A percentile compares a stretch with the other conserved stretches of the same genome.
phyloP scores from a whole-genome alignment of 2,329 filamentous ascomycete genomes.

The Meredithiella fracta region DNA sequence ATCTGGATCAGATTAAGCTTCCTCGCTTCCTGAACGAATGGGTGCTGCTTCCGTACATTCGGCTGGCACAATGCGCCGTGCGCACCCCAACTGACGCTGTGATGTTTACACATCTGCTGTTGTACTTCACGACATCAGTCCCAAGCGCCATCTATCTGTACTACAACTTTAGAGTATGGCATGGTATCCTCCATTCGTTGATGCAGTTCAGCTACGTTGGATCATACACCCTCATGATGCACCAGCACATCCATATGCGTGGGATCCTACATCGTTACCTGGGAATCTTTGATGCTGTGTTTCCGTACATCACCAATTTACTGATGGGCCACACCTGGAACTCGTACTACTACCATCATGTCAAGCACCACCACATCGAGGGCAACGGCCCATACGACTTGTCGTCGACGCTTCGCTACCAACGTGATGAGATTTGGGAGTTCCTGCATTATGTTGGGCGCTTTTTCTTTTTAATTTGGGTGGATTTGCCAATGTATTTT shows the following conservation, averaged over 20 bases:
- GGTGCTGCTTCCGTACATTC: slow-evolving; percentile 43
- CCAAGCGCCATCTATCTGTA: slow-evolving; percentile 53
- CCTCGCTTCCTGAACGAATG: slow-evolving; percentile 28
- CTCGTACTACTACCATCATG: slow-evolving; percentile 70
- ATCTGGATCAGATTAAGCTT: slow-evolving; percentile 24
- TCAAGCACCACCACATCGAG: slow-evolving; percentile 60
- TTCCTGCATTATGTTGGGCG: slow-evolving; percentile 58
- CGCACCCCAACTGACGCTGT: slow-evolving; percentile 57
- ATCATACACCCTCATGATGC: slow-evolving; percentile 65
- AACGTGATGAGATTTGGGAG: slow-evolving; percentile 49
- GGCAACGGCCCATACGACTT: slow-evolving; percentile 24
- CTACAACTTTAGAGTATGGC: slow-evolving; percentile 47
- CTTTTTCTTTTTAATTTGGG: slow-evolving; percentile 58
- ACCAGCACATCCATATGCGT: slow-evolving; percentile 67
- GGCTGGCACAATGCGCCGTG: slow-evolving; percentile 37
- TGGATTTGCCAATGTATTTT: slow-evolving; percentile 63
- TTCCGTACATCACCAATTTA: slow-evolving; percentile 60
- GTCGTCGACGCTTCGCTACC: slow-evolving; percentile 59
- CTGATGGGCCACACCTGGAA: slow-evolving; percentile 76
- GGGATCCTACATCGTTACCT: slow-evolving; percentile 45
- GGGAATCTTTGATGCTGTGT: slow-evolving; percentile 41
- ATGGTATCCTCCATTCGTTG: slow-evolving; percentile 47
- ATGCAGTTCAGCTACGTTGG: slow-evolving; percentile 56
- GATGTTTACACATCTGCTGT: slow-evolving; percentile 58
- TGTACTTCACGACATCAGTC: slow-evolving; percentile 54